These are phyloP conservation scores for Aspergillus novofumigatus DNA, from an alignment of 2,329 filamentous ascomycete species.

Conservation along the genomic window DNA sequence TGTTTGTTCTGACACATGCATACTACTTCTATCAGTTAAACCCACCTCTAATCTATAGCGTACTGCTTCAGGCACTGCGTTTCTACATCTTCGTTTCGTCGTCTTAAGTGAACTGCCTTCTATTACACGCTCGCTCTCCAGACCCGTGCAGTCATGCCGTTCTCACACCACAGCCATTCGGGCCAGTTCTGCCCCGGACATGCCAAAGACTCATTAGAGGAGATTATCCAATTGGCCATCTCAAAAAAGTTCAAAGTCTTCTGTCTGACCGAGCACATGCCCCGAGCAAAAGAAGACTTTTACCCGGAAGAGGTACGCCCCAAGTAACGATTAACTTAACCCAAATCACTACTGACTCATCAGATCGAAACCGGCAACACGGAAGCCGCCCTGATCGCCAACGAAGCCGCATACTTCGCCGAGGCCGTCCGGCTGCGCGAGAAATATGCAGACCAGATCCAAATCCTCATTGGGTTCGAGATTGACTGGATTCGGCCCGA, in stretches of 20 bases:
- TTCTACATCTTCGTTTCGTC: not conserved
- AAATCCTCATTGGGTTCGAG: conserved; percentile 86
- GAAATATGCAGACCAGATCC: conserved; percentile 66
- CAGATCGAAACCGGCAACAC: conserved; percentile 32
- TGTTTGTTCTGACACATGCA: not conserved
- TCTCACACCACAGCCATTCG: conserved; percentile 96
- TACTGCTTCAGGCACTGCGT: not conserved
- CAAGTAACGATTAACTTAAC: not conserved
- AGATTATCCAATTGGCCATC: conserved; percentile 76
- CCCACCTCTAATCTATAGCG: not conserved
- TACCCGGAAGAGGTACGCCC: conserved; percentile 79
- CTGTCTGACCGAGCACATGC: conserved; percentile 93
- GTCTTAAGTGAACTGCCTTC: not conserved
- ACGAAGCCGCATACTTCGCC: conserved; percentile 60
- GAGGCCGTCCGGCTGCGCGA: conserved; percentile 71
- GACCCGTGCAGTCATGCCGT: conserved; percentile 63
- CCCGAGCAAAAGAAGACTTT: conserved; percentile 70
- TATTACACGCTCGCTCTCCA: not conserved
- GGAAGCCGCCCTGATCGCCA: conserved; percentile 40
- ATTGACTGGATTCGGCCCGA: conserved; percentile 81
- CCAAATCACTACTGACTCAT: not conserved
- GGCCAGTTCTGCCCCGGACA: conserved; percentile 94
- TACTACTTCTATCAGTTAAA: not conserved
- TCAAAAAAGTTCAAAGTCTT: conserved; percentile 74
- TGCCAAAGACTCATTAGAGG: conserved; percentile 78